Evolutionary conservation across 371 early-diverging fungal genomes (phyloP), one percentile per base, ranked within the genome.

Genomic region (Lichtheimia hyalospora): DNA sequence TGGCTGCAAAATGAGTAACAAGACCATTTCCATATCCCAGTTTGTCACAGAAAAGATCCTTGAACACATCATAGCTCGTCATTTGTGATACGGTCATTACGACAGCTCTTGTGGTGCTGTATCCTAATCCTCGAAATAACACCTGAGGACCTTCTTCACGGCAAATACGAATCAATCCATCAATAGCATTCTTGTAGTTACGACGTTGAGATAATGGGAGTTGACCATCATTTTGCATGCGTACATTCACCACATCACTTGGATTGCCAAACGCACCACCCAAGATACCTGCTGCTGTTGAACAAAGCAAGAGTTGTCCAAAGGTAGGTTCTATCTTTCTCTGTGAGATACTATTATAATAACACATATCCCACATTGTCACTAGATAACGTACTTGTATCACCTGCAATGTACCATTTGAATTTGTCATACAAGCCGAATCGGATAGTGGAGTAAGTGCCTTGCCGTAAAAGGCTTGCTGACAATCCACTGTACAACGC

Each of bases 171-270:
- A 79, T 23, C 14, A 89, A 48, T 0, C 85, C 88, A 56, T 89
- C 86, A 10, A 89, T 54, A 12, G 84, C 89, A 71, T 85, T 74
- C 51, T 69, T 66, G 67, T 89, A 89, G 62, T 85, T 84, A 27
- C 89, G 74, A 16, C 84, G 76, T 48, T 80, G 62, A 14, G 72
- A 74, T 4, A 57, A 52, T 0, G 88, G 88, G 42, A 89, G 67
- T 52, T 84, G 71, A 3, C 89, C 89, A 61, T 89, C 87, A 67
- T 84, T 86, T 68, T 89, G 89, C 86, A 89, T 78, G 13, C 88
- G 71, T 50, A 89, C 83, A 54, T 90, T 88, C 8, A 85, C 81
- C 6, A 89, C 76, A 61, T 91, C 92, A n/a, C 87, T 88, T 0
- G 90, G 90, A 50, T 87, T 85, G 14, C 88, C 89, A 52, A 82